phyloP scores from a whole-genome alignment of 306 rosid genomes.

The Nissolia schottii region DNA sequence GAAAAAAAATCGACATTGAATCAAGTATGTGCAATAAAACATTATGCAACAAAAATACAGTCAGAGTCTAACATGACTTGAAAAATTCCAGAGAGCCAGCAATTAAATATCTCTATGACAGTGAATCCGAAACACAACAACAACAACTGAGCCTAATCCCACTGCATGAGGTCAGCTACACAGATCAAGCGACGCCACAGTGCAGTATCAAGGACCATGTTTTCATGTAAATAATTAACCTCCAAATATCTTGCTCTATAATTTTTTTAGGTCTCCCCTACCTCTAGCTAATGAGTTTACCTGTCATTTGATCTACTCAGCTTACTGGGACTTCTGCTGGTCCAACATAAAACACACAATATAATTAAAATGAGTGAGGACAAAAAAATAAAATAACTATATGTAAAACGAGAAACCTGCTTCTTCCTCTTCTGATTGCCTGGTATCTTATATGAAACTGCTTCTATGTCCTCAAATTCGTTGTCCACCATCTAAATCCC shows the following conservation, averaged over 20 bases:
- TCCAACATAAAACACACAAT: background rate
- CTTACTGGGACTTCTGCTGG: too few relatives aligned
- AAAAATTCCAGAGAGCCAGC: background rate
- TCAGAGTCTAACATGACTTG: background rate
- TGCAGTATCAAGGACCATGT: too few relatives aligned
- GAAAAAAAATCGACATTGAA: background rate
- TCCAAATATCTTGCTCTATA: too few relatives aligned
- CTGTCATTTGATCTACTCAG: too few relatives aligned
- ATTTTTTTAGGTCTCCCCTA: too few relatives aligned
- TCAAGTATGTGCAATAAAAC: background rate
- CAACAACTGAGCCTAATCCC: too few relatives aligned
- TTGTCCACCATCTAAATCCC: conserved; percentile 38
- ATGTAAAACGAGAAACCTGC: conserved; percentile 17
- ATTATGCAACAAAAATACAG: background rate
- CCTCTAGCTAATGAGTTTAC: too few relatives aligned
- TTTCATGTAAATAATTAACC: too few relatives aligned
- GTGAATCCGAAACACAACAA: background rate
- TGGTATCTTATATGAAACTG: conserved; percentile 25
- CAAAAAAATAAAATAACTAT: background rate
- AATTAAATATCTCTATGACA: background rate
- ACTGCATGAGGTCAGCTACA: too few relatives aligned
- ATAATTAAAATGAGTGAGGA: background rate
- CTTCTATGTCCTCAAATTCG: conserved; percentile 28
- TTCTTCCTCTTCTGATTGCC: conserved; percentile 37
- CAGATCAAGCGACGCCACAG: too few relatives aligned